Percentiles rank a stretch among this genome's conserved stretches.
Conservation (phyloP, 2,329 filamentous ascomycete species). For the Coniochaeta pulveracea region DNA sequence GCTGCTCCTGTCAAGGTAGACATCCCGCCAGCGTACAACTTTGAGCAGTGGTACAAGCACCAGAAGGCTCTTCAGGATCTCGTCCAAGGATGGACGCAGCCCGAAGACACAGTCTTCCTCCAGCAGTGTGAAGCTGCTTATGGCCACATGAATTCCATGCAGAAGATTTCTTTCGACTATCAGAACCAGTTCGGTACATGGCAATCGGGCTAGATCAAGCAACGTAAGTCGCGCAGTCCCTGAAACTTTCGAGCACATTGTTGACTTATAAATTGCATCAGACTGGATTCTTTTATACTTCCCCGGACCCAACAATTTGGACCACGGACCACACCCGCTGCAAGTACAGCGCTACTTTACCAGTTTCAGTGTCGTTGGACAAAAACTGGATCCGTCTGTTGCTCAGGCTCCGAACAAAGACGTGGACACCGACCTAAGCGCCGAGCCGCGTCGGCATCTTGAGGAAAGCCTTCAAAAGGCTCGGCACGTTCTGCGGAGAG, state of each 20-base stretch:
- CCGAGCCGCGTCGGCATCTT: slow-evolving; percentile 1
- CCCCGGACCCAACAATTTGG: background rate
- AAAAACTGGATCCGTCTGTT: background rate
- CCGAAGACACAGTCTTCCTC: slow-evolving; percentile 39
- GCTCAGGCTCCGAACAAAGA: background rate
- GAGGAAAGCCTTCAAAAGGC: no score
- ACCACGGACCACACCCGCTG: background rate
- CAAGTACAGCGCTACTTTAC: slow-evolving; percentile 3
- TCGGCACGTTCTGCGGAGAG: no score
- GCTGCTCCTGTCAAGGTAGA: slow-evolving; percentile 16
- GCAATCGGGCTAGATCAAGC: slow-evolving; percentile 19
- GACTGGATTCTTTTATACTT: background rate
- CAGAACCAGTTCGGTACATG: background rate
- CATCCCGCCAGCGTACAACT: slow-evolving; percentile 9
- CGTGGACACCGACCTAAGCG: background rate
- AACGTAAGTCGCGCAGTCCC: slow-evolving; percentile 18
- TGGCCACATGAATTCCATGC: slow-evolving; percentile 38
- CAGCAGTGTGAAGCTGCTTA: slow-evolving; percentile 41
- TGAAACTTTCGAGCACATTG: slow-evolving; percentile 20
- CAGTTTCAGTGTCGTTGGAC: slow-evolving; percentile 4
- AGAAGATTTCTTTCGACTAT: slow-evolving; percentile 31
- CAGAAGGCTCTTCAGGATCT: slow-evolving; percentile 52
- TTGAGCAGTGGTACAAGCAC: slow-evolving; percentile 48
- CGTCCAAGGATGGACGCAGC: slow-evolving; percentile 35
- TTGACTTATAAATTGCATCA: background rate